Base-by-base conservation (phyloP, 179 eudicot genomes). In the Silene vulgaris region DNA sequence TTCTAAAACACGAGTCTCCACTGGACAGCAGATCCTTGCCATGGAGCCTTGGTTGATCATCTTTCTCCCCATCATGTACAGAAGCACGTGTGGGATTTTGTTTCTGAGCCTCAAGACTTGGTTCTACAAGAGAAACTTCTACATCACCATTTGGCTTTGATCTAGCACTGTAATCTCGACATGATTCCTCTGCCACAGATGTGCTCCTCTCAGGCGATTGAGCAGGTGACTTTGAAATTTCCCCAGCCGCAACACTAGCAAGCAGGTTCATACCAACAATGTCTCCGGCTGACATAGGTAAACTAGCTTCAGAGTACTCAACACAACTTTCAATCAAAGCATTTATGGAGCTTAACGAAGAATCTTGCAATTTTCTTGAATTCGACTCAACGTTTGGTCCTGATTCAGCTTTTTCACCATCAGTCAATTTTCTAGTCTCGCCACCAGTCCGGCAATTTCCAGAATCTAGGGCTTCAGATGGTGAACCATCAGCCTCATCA, bases 241-340 rank as follows among this genome's bases (percentile, higher is more conserved):
- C 96, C 48, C 93, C 90, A 70, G 97, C 88, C 64, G 98, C 98
- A 76, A 93, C 98, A 85, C 96, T 91, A 21, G 98, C 98, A 82
- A 93, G 98, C 61, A 93, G 81, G 76, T 91, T 93, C 96, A 93
- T 93, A 13, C 98, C 98, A 77, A 85, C 80, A 60, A 85, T 92
- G 84, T 91, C 98, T 28, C 88, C 91, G 32, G 77, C 86, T 16
- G 90, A 80, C 69, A 79, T 28, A 30, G 86, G 65, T 1, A 78
- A 71, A 76, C 67, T 83, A 52, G 88, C 86, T 84, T 90, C 97
- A 20, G 98, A 88, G 45, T 77, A 85, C 79, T 91, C 89, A 29
- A 72, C 96, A 86, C 98, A 91, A 78, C 97, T 90, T 78, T 91
- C 97, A 74, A 90, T 79, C 76, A 91, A 74, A 65, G 96, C 98